phyloP scores from a whole-genome alignment of 257 asterid genomes.

The Nicotiana noctiflora region DNA sequence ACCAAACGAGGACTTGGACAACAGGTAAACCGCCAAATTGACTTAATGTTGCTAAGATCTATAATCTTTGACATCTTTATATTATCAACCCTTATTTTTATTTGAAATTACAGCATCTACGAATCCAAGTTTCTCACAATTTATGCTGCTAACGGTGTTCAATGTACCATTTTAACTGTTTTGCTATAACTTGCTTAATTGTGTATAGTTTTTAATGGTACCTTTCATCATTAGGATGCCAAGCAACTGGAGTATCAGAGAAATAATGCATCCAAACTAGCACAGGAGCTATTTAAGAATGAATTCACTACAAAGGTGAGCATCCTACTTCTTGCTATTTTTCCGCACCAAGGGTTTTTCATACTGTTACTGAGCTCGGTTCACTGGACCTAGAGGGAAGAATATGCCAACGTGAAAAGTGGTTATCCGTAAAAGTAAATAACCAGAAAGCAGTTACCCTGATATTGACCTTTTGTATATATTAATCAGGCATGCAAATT shows the following conservation, averaged over 20 bases:
- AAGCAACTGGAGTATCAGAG: constrained; percentile 16
- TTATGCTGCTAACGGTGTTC: not conserved
- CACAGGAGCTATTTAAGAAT: constrained; percentile 19
- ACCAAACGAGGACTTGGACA: constrained; percentile 10
- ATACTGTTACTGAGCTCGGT: not conserved
- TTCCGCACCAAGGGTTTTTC: not conserved
- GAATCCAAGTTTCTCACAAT: not conserved
- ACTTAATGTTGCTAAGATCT: not conserved
- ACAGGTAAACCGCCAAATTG: constrained; percentile 14
- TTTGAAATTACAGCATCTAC: not conserved
- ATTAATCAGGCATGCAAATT: not conserved
- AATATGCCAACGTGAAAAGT: not conserved
- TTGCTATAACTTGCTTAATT: not conserved
- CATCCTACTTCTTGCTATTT: not conserved
- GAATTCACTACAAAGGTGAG: constrained; percentile 32
- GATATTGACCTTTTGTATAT: not conserved
- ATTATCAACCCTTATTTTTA: not conserved
- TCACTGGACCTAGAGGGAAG: not conserved
- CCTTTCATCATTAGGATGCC: constrained; percentile 23
- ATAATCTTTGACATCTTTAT: too few species aligned
- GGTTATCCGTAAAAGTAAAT: not conserved
- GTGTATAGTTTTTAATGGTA: not conserved
- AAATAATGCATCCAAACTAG: constrained; percentile 1
- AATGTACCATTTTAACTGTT: not conserved
- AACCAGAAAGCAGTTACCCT: not conserved